Percentiles rank a stretch among this genome's conserved stretches.
phyloP scores from a whole-genome alignment of 192 early-diverging fungal genomes.

The Backusella psychrophila region DNA sequence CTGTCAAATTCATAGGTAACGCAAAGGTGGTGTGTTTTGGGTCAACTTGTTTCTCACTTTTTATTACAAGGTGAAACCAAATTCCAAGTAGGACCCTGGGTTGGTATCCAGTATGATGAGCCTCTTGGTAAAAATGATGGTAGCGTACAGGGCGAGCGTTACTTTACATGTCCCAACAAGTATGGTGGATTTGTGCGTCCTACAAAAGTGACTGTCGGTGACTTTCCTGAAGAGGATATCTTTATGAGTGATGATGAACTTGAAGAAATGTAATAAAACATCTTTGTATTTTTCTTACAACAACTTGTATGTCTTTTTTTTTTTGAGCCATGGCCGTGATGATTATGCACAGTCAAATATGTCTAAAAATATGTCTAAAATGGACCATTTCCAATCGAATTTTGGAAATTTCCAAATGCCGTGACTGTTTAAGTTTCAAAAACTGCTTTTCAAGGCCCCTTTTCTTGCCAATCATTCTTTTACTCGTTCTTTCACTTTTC shows the following conservation, averaged over 20 bases:
- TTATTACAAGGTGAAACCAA: slow-evolving; percentile 44
- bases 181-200: slow-evolving; percentile 92
- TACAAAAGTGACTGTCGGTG: slow-evolving; percentile 84
- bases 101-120: slow-evolving; percentile 95
- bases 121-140: slow-evolving; percentile 96
- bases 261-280: slow-evolving; percentile 48
- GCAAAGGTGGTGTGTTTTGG: slow-evolving; percentile 36
- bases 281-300: no score
- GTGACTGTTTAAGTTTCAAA: neutral
- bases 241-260: slow-evolving; percentile 68
- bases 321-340: no score
- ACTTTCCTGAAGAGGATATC: slow-evolving; percentile 89
- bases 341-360: neutral
- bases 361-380: no score
- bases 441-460: neutral
- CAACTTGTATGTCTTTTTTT: no score
- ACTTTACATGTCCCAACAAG: slow-evolving; percentile 73
- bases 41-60: slow-evolving; percentile 47
- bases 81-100: slow-evolving; percentile 90
- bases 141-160: slow-evolving; percentile 69
- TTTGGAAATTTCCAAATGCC: neutral
- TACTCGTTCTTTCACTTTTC: neutral
- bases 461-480: neutral
- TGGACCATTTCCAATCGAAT: neutral
- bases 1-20: slow-evolving; percentile 73